Evolutionary conservation across 306 rosid species (phyloP), one percentile per base, ranked within the genome.

Genomic region (Prinsepia uniflora): DNA sequence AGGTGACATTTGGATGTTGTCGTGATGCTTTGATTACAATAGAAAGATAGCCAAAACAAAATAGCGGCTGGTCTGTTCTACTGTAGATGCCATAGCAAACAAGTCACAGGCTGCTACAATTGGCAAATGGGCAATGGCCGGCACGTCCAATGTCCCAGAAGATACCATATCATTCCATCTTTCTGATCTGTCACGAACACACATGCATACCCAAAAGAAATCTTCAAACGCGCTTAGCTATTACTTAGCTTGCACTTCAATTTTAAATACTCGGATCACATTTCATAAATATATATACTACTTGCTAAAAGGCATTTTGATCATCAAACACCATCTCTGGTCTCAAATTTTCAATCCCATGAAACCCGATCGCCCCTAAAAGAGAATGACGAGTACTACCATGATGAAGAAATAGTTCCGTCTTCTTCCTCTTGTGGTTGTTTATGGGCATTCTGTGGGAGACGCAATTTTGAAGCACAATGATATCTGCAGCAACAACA

Each of bases 371-470:
- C 45, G 0, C 65, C 74, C 22, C 10, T 39, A 12, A 55, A 70
- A 8, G 66, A 22, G 58, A 20, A 14, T 2, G 60, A 44, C 10
- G 65, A 42, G 10, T 8, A 22, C 52, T 34, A 46, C 18, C 62
- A 64, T 30, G 80, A 80, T 10, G 63, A 75, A 53, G 75, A 71
- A 20, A 20, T n/a, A 24, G 49, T 5, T 30, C 36, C 52, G 4
- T 20, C 40, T 42, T 50, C 54, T 60, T 71, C 65, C 6, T 78
- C 77, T 6, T 36, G 78, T 34, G 60, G 73, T 6, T 76, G 86
- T 19, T 71, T 78, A 10, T 49, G 24, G 72, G 81, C 66, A n/a
- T 54, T 70, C 40, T 76, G 44, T 59, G 22, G 71, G 3, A 63
- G 71, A 55, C 13, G 5, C 39, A 34, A 19, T 5, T 39, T 5